These are phyloP conservation scores for Tranzscheliella williamsii DNA, from an alignment of 1,284 basidiomycete species.

Conservation along the genomic window DNA sequence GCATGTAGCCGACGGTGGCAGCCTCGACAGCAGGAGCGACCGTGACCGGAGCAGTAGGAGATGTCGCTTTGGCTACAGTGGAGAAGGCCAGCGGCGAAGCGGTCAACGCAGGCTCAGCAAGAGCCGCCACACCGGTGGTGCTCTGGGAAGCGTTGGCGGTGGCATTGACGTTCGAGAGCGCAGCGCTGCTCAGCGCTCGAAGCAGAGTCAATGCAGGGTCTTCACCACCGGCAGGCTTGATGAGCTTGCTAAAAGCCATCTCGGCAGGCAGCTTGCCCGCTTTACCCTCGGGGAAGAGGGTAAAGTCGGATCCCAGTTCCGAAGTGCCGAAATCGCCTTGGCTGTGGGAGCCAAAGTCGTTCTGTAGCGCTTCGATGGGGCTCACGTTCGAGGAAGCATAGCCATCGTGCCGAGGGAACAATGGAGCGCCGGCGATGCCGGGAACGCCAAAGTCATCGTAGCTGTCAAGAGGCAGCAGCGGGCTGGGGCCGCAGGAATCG, in stretches of 20 bases:
- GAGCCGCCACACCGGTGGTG: conserved; percentile 2
- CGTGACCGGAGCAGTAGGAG: conserved; percentile 7
- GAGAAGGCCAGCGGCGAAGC: conserved; percentile 40
- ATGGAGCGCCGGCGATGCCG: conserved; percentile 46
- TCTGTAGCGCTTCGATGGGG: conserved; percentile 24
- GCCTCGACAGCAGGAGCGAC: conserved; percentile 4
- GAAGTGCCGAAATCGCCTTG: conserved; percentile 36
- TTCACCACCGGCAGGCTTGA: conserved; percentile 26
- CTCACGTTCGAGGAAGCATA: conserved; percentile 43
- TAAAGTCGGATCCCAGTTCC: conserved; percentile 37
- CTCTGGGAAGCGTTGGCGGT: conserved; percentile 6
- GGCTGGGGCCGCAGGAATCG: conserved; percentile 52
- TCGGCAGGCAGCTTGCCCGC: conserved; percentile 20
- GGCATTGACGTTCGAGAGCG: conserved; percentile 25
- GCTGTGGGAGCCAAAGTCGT: conserved; percentile 19
- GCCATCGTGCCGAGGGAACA: conserved; percentile 29
- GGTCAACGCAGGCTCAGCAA: conserved; percentile 16
- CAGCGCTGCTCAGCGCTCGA: conserved; percentile 38
- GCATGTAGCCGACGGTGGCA: conserved; percentile 3
- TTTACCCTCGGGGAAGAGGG: conserved; percentile 37
- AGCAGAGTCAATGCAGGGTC: conserved; percentile 40
- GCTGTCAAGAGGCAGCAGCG: conserved; percentile 47
- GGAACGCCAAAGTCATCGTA: conserved; percentile 44
- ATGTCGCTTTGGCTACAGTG: conserved; percentile 9
- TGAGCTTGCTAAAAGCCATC: conserved; percentile 48